Evolutionary conservation across 2,329 filamentous ascomycete species (phyloP), one percentile per base, ranked within the genome.

Genomic region (Didymella glomerata): DNA sequence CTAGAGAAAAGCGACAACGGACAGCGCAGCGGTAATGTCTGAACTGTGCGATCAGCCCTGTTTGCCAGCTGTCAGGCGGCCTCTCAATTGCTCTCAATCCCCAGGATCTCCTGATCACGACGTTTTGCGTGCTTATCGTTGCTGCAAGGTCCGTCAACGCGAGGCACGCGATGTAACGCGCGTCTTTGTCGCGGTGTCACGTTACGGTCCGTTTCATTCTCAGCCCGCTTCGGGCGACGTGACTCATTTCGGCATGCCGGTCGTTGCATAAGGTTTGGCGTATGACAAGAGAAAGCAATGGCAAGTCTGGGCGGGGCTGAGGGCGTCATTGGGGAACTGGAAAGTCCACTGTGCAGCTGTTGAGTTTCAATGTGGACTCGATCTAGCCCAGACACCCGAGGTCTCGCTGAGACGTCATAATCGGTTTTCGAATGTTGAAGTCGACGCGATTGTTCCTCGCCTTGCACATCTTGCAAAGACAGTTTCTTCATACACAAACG

Each of bases 121-220:
- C 3, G 25, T 18, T 30, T 14, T 27, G 34, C 20, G 42, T 10
- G 2, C 18, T 36, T 36, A 18, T 41, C 40, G 30, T 18, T n/a
- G 27, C 34, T 45, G 47, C 46, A 59, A 54, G 50, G 50, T 10
- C 20, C 27, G 20, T 50, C 50, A 42, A 51, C 56, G 51, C 56
- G 56, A 54, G 40, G 30, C 50, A 59, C 50, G 46, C 56, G 56
- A 59, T 59, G 56, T 54, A 54, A 59, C 56, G 56, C 56, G 50
- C 56, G 56, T 50, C 27, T 40, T 59, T 42, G 25, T 54, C 56
- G 50, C 56, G 56, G 50, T 59, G 50, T 59, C 56, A 59, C 56
- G 56, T 59, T 59, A 59, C 51, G 38, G 32, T 10, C 34, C 18
- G 50, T 27, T 47, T 46, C 34, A 53, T 49, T 41, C 10, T 42